Conservation (phyloP, 208 protist genomes). For the Wallacemonas sp. region DNA sequence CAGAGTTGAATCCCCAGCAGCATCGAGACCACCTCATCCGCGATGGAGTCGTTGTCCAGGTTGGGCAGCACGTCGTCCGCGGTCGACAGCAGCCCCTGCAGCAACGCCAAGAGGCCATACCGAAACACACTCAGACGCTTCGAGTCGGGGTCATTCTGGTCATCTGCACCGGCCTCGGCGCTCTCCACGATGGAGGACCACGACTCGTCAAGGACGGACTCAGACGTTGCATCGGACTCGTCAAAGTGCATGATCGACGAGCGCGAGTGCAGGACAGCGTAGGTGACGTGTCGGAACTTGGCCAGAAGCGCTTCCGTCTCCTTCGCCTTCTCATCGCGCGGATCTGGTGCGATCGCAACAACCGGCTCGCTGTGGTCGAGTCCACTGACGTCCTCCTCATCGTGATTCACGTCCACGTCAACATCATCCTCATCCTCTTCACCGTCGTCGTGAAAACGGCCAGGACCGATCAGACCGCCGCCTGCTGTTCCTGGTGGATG, state of each 20-base stretch:
- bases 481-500: background rate
- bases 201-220: conserved; percentile 77
- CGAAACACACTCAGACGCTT: conserved; percentile 70
- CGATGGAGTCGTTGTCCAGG: conserved; percentile 46
- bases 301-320: conserved; percentile 21
- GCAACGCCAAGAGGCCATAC: conserved; percentile 72
- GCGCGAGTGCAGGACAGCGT: conserved; percentile 59
- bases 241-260: conserved; percentile 21
- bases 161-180: conserved; percentile 45
- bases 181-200: conserved; percentile 78
- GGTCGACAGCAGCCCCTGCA: conserved; percentile 75
- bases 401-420: too few species aligned
- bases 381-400: background rate
- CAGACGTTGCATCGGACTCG: conserved; percentile 17
- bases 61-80: conserved; percentile 73
- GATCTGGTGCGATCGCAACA: background rate
- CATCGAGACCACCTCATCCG: conserved; percentile 68
- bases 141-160: conserved; percentile 30
- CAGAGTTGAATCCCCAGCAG: conserved; percentile 67
- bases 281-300: conserved; percentile 39
- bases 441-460: background rate
- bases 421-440: background rate
- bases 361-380: background rate
- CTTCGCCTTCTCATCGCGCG: background rate
- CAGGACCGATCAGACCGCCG: background rate